Base-by-base conservation (phyloP, 1,139 yeast genomes). In the Geotrichum reessii region DNA sequence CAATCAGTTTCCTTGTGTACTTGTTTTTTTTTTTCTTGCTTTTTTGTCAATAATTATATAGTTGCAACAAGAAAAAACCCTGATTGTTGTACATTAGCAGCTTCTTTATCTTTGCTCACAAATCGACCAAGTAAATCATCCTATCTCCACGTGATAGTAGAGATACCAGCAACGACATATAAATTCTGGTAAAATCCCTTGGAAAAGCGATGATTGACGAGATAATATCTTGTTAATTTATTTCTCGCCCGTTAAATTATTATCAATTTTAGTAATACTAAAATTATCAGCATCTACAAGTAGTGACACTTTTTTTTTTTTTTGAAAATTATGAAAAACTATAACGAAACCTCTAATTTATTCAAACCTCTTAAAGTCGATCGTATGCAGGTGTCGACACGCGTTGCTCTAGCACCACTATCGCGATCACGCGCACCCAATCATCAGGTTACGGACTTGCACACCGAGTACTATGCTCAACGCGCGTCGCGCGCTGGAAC, bases 401-500 rank as follows among this genome's bases (percentile, higher is more conserved):
- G 81, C 60, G 63, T 81, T 14, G 81, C 72, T 1, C 69, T 72
- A 63, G 77, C 84, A 3, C 85, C 86, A 28, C 73, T 80, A 58
- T 80, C 85, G 21, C 73, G 85, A 64, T 67, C 67, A 58, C 74
- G 84, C 63, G 71, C 69, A 21, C 14, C 46, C 12, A 50, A 48
- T 14, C 48, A 47, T 22, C 64, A 63, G 53, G 73, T 76, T 28
- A 83, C 86, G 1, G 81, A 81, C 56, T 69, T 79, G 33, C 74
- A 76, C 63, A 69, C 71, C 11, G 73, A 77, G 59, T 82, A 84
- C 69, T 85, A 85, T 64, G 71, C 66, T 6, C 80, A 80, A 61
- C 73, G 89, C 62, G 75, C 86, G 4, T 66, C 72, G 58, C 66
- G 71, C 58, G 81, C 84, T 22, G 89, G 89, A 3, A 75, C 79